A percentile compares a stretch with the other conserved stretches of the same genome.
Conservation (phyloP, 2,329 filamentous ascomycete genomes). For the Monilinia fructigena region DNA sequence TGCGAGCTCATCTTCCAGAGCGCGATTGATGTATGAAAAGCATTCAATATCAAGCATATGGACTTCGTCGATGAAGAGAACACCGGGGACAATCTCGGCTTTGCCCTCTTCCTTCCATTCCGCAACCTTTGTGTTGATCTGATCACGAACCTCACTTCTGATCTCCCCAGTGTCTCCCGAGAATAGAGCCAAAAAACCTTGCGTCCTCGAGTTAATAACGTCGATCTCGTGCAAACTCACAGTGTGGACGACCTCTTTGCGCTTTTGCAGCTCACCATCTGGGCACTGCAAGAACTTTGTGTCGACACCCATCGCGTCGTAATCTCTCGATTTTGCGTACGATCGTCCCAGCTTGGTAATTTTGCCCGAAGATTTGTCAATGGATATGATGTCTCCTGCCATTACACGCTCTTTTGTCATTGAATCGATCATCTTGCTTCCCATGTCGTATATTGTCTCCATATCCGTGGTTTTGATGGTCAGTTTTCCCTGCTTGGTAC, state of each 20-base stretch:
- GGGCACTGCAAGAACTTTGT: constrained; percentile 98
- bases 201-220: constrained; percentile 98
- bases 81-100: constrained; percentile 94
- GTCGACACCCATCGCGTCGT: constrained; percentile 98
- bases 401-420: constrained; percentile 99
- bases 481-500: constrained; percentile 96
- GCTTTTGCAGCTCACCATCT: constrained; percentile 94
- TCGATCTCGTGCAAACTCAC: constrained; percentile 98
- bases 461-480: constrained; percentile 99
- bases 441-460: constrained; percentile 99
- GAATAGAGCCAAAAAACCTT: constrained; percentile 95
- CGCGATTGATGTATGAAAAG: constrained; percentile 97
- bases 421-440: constrained; percentile 98
- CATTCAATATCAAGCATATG: constrained; percentile 99
- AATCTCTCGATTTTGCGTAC: constrained; percentile 92
- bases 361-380: constrained; percentile 97
- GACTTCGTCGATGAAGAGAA: constrained; percentile 97
- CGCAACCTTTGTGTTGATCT: constrained; percentile 98
- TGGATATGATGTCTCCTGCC: constrained; percentile 96
- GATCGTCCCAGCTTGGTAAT: constrained; percentile 96
- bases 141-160: constrained; percentile 91
- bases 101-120: constrained; percentile 99
- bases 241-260: constrained; percentile 95
- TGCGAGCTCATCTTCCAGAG: constrained; percentile 88
- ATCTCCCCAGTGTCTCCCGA: constrained; percentile 98